Evolutionary conservation across 2,329 filamentous ascomycete genomes (phyloP), one percentile per base, ranked within the genome.

Genomic region (Fusarium irregulare): DNA sequence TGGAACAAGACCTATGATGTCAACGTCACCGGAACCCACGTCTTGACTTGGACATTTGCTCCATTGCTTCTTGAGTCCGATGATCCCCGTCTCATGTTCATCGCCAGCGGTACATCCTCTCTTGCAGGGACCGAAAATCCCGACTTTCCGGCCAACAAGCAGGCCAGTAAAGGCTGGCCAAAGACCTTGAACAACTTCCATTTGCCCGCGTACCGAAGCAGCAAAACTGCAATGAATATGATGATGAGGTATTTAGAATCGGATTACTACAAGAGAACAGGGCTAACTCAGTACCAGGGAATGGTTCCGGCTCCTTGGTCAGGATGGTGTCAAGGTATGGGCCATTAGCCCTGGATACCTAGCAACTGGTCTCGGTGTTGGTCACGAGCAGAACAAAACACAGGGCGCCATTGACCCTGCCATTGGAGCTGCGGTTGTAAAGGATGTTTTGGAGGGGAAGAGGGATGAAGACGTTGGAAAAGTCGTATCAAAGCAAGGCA

Each of bases 61-160:
- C 50, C 49, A 10, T 46, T 60, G 8, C 49, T 60, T 5, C 23
- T 56, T 6, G 0, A 46, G 8, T 47, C 23, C 4, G 3, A 11
- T 3, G 40, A 60, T n/a, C 28, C 49, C 7, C 40, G 56, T 4
- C 50, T 56, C 12, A 37, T 60, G 6, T 60, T 60, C 10, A 60
- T 60, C 10, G 32, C 50, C 5, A 56, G 50, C 16, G 41, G 57
- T 16, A 55, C 49, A 37, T 59, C 56, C 4, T 28, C 48, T n/a
- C 48, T 59, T 18, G 10, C 27, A 2, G 23, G 9, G 7, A 37
- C 56, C 7, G 37, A 23, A 4, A 6, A 23, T 10, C 12, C n/a
- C 5, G 14, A 28, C 4, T 27, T 45, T 4, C 21, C n/a, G 3
- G 1, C n/a, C 10, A 59, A 34, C 8, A 55, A 13, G 3, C 23